Conservation (phyloP, 2,329 filamentous ascomycete genomes). For the Verticillium nonalfalfae region DNA sequence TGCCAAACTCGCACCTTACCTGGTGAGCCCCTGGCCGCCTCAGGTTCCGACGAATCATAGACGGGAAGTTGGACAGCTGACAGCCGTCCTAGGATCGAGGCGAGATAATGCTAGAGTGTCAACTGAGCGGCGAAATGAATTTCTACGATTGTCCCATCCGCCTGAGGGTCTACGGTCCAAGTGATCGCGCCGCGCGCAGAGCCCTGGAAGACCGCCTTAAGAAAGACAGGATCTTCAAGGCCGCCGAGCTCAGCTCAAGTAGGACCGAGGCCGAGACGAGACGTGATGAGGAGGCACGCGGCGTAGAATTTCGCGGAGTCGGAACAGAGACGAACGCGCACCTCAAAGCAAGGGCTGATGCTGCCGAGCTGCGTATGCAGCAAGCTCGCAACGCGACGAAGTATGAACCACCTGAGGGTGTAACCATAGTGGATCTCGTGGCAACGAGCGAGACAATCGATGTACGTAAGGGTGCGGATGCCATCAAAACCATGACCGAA, state of each 20-base stretch:
- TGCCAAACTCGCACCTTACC: slow-evolving; percentile 65
- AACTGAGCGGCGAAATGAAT: slow-evolving; percentile 60
- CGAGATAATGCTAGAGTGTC: slow-evolving; percentile 60
- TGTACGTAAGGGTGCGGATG: slow-evolving; percentile 56
- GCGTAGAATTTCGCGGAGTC: background rate
- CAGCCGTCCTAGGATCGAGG: slow-evolving; percentile 41
- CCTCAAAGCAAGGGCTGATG: slow-evolving; percentile 22
- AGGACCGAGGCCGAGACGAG: slow-evolving; percentile 46
- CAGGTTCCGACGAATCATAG: background rate
- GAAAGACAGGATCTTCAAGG: slow-evolving; percentile 55
- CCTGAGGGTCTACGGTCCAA: slow-evolving; percentile 64
- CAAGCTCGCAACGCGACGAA: slow-evolving; percentile 4
- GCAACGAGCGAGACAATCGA: slow-evolving; percentile 61
- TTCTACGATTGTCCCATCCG: slow-evolving; percentile 66
- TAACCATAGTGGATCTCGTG: slow-evolving; percentile 56
- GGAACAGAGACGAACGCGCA: slow-evolving; percentile 46
- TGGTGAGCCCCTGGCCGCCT: slow-evolving; percentile 39
- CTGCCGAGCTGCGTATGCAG: no score
- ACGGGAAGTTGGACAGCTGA: background rate
- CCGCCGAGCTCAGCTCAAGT: slow-evolving; percentile 49
- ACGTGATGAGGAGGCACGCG: slow-evolving; percentile 25
- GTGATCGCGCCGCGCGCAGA: slow-evolving; percentile 42
- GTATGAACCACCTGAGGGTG: background rate
- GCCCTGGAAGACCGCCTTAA: slow-evolving; percentile 57
- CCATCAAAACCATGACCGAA: slow-evolving; percentile 67